Percentiles rank a stretch among this genome's conserved stretches.
phyloP scores from a whole-genome alignment of 352 stramenopile species.

The Phytophthora cryptogea region DNA sequence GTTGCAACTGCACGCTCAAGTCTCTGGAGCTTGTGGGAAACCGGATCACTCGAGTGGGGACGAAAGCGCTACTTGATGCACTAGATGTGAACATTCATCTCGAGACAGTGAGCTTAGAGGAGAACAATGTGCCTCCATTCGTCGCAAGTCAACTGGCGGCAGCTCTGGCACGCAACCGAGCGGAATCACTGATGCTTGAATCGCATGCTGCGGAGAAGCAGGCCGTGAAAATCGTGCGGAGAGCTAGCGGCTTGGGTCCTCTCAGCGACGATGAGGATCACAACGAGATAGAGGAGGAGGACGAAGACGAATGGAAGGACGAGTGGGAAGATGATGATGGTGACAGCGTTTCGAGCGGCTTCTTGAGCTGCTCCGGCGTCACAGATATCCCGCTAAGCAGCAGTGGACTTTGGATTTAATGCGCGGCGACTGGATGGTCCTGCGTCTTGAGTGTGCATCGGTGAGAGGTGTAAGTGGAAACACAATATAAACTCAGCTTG shows the following conservation, averaged over 20 bases:
- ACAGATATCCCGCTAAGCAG: slow-evolving; percentile 40
- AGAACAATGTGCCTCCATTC: slow-evolving; percentile 52
- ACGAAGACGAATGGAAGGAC: slow-evolving; percentile 8
- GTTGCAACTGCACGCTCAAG: slow-evolving; percentile 65
- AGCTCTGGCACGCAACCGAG: slow-evolving; percentile 61
- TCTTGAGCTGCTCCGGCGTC: slow-evolving; percentile 60
- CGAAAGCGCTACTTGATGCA: slow-evolving; percentile 54
- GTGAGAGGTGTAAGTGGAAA: slow-evolving; percentile 1
- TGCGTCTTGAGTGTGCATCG: not conserved
- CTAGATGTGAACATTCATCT: slow-evolving; percentile 71
- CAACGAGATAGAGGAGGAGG: slow-evolving; percentile 21
- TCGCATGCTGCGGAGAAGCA: slow-evolving; percentile 56
- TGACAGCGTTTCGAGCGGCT: slow-evolving; percentile 53
- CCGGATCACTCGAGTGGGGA: slow-evolving; percentile 50
- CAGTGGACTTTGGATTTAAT: slow-evolving; percentile 51
- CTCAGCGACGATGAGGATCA: slow-evolving; percentile 24
- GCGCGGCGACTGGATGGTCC: not conserved
- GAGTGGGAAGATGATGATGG: slow-evolving; percentile 31
- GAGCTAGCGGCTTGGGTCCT: slow-evolving; percentile 26
- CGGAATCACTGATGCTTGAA: slow-evolving; percentile 35
- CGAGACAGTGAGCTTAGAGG: slow-evolving; percentile 62
- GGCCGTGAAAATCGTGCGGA: slow-evolving; percentile 41
- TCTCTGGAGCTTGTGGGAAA: slow-evolving; percentile 71
- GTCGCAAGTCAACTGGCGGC: slow-evolving; percentile 53
- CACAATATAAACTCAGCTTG: slow-evolving; percentile 12